Base-by-base conservation (phyloP, 257 asterid species). In the Forsythia viridissima region DNA sequence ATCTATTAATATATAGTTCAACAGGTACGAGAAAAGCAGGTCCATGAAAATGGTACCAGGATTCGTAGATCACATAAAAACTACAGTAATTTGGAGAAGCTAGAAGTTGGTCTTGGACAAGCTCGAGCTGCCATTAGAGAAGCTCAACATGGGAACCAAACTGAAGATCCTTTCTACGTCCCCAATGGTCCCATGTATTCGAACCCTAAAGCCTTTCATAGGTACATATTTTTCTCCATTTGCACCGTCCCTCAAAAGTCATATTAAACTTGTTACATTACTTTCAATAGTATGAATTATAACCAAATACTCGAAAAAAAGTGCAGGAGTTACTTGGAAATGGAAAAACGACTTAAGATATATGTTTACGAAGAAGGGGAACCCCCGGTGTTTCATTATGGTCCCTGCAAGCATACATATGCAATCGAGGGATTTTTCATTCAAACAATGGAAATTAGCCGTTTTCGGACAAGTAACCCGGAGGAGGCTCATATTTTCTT, bases 281-380 rank as follows among this genome's bases (percentile, higher is more conserved):
- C 34, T 30, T 30, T 30, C 34, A 30, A 30, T 30, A 1, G 34
- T 30, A 30, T 1, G 34, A 30, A 30, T 30, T 30, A 30, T 30
- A 5, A 52, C 36, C 51, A 44, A 34, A 30, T 40, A 0, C 34
- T 24, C 42, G 72, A 42, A 10, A 21, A n/a, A 36, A 74, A 44
- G n/a, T 73, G 16, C 70, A 92, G 94, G 88, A 92, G 97, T 78
- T 92, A 92, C 37, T 13, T 81, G 76, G 94, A 92, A 76, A 91
- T 92, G 94, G 97, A 89, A 67, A 91, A 84, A 72, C 82, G 81
- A 65, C 39, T 92, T 61, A 92, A 91, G 73, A 81, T 92, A 3
- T 92, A 41, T 82, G 71, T 91, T 21, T 92, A 92, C 52, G 87
- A 86, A 79, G 97, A 92, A 80, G 97, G 96, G 0, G 97, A 92